Percentiles rank a stretch among this genome's conserved stretches.
Conservation (phyloP, 179 eudicot species). For the Silene noctiflora region DNA sequence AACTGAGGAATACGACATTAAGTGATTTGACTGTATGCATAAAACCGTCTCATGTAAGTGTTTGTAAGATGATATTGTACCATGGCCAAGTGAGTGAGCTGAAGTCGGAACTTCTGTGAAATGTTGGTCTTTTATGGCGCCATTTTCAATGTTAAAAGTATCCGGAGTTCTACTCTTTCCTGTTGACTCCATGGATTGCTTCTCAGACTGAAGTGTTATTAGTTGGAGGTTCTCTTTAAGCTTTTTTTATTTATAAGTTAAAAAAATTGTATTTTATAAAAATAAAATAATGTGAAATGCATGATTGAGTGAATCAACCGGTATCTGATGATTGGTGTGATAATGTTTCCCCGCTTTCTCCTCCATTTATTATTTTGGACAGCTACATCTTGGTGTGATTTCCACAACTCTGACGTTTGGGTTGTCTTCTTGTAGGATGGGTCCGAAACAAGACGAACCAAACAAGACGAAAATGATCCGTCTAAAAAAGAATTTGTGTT, state of each 20-base stretch:
- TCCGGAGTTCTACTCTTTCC: conserved; percentile 14
- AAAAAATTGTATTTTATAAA: neutral
- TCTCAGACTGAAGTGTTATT: neutral
- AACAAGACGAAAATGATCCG: too few relatives aligned
- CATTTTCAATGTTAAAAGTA: conserved; percentile 35
- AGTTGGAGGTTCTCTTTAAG: neutral
- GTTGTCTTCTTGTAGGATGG: too few relatives aligned
- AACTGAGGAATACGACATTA: neutral
- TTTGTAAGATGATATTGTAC: conserved; percentile 6
- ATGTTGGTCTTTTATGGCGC: conserved; percentile 16
- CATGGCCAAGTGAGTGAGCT: conserved; percentile 51
- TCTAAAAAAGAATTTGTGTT: too few relatives aligned
- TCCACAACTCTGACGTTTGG: too few relatives aligned
- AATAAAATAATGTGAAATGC: neutral
- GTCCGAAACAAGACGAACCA: too few relatives aligned
- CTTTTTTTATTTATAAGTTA: conserved; percentile 12
- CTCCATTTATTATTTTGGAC: neutral
- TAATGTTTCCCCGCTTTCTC: neutral
- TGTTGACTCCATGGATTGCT: conserved; percentile 32
- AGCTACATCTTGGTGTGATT: neutral
- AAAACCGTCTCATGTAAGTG: neutral
- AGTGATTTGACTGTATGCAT: neutral
- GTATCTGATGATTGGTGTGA: neutral
- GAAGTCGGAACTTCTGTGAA: conserved; percentile 30
- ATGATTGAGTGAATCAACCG: neutral